phyloP scores from a whole-genome alignment of 805 yeast species.

The Torulaspora gathmanii region DNA sequence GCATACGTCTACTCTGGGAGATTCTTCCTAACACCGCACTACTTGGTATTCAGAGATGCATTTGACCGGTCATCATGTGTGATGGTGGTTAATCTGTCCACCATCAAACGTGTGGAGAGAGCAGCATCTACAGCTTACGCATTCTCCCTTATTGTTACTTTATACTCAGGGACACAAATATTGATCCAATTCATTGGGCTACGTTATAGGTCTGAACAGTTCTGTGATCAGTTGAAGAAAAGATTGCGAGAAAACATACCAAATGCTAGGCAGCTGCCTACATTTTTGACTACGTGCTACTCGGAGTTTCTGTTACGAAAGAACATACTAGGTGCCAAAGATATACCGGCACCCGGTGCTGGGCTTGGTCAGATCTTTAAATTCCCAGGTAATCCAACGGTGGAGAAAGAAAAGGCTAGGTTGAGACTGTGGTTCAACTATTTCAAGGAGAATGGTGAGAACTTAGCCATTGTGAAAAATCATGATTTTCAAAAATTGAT shows the following conservation, averaged over 20 bases:
- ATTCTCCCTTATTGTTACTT: conserved; percentile 68
- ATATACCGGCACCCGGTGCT: conserved; percentile 60
- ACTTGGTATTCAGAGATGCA: conserved; percentile 66
- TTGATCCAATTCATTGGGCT: conserved; percentile 74
- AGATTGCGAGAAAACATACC: conserved; percentile 59
- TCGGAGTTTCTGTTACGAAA: conserved; percentile 78
- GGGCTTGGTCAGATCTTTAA: conserved; percentile 83
- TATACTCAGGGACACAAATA: conserved; percentile 60
- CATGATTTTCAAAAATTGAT: conserved; percentile 76
- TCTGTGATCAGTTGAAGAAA: conserved; percentile 63
- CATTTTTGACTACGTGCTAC: conserved; percentile 67
- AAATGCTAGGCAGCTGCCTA: conserved; percentile 55
- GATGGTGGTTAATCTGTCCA: conserved; percentile 66
- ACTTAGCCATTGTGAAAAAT: conserved; percentile 67
- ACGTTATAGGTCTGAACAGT: conserved; percentile 71
- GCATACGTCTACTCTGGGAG: conserved; percentile 52
- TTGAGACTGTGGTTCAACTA: conserved; percentile 93
- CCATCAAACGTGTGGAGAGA: conserved; percentile 81
- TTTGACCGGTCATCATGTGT: conserved; percentile 65
- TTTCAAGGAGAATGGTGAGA: conserved; percentile 77
- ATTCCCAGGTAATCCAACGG: conserved; percentile 84
- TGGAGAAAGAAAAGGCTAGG: conserved; percentile 73
- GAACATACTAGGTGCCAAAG: conserved; percentile 33
- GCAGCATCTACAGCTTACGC: conserved; percentile 71
- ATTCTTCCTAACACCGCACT: conserved; percentile 70